Evolutionary conservation across 2,329 filamentous ascomycete genomes (phyloP).

Genomic region (Sporothrix phasma): DNA sequence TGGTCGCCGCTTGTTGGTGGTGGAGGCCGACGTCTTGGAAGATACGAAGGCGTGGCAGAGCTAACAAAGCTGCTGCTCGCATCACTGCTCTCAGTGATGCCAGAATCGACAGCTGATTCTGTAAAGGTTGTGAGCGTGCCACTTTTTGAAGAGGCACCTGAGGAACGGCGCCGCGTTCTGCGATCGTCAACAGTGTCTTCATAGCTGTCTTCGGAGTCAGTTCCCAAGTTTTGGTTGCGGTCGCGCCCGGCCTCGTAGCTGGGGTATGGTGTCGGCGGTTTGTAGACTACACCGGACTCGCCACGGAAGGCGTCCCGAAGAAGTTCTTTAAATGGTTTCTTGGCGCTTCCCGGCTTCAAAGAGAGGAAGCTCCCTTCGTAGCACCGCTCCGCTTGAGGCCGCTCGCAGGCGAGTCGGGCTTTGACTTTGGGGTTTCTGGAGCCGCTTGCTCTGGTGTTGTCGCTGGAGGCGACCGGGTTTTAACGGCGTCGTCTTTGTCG

Average conservation of each 20-base stretch:
- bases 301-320: slow-evolving; percentile 54
- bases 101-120: slow-evolving; percentile 25
- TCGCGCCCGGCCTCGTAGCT: slow-evolving; percentile 26
- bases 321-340: slow-evolving; percentile 46
- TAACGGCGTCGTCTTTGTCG: not conserved
- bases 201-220: slow-evolving; percentile 12
- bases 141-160: slow-evolving; percentile 25
- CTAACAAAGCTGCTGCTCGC: slow-evolving; percentile 16
- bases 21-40: slow-evolving; percentile 30
- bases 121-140: slow-evolving; percentile 16
- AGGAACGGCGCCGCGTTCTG: slow-evolving; percentile 25
- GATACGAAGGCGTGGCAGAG: slow-evolving; percentile 16
- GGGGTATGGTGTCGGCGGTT: slow-evolving; percentile 38
- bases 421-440: slow-evolving; percentile 25
- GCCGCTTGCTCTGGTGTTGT: not conserved
- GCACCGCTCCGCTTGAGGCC: slow-evolving; percentile 48
- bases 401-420: slow-evolving; percentile 1
- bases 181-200: slow-evolving; percentile 22
- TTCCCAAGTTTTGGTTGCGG: slow-evolving; percentile 6
- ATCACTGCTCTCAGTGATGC: slow-evolving; percentile 18
- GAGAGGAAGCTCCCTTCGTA: slow-evolving; percentile 40
- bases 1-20: slow-evolving; percentile 47
- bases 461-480: not conserved
- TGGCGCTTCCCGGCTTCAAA: slow-evolving; percentile 33
- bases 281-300: slow-evolving; percentile 41